These are phyloP conservation scores for Achlya hypogyna DNA, from an alignment of 352 stramenopile genomes.

Conservation along the genomic window DNA sequence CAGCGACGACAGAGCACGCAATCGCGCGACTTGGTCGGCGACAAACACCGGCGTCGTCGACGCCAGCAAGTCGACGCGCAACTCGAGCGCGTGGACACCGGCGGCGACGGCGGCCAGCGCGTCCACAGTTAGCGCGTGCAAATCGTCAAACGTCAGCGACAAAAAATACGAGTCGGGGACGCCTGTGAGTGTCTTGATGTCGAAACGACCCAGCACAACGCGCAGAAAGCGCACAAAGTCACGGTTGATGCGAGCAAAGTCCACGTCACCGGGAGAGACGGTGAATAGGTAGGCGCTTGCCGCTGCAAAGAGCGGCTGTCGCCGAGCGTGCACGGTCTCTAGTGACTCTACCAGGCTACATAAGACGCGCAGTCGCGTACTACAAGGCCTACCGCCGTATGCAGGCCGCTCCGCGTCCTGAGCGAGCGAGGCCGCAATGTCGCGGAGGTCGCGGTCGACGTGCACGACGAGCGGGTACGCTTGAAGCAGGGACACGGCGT, in stretches of 20 bases:
- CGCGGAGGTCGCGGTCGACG: slow-evolving; percentile 53
- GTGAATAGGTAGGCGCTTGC: not conserved
- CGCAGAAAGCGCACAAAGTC: slow-evolving; percentile 67
- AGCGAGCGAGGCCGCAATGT: slow-evolving; percentile 57
- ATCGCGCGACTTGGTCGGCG: slow-evolving; percentile 52
- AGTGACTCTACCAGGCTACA: slow-evolving; percentile 5
- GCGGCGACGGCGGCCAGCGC: slow-evolving; percentile 34
- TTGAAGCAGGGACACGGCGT: slow-evolving; percentile 47
- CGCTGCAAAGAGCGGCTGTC: slow-evolving; percentile 18
- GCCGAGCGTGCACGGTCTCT: slow-evolving; percentile 16
- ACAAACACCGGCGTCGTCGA: slow-evolving; percentile 42
- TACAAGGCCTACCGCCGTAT: slow-evolving; percentile 38
- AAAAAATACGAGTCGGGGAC: slow-evolving; percentile 69
- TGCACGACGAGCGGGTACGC: slow-evolving; percentile 66
- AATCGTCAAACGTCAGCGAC: slow-evolving; percentile 47
- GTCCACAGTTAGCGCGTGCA: slow-evolving; percentile 23
- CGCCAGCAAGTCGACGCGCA: slow-evolving; percentile 90
- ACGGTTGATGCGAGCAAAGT: slow-evolving; percentile 45
- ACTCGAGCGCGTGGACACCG: slow-evolving; percentile 93
- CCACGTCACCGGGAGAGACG: slow-evolving; percentile 30
- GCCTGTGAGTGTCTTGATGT: slow-evolving; percentile 22
- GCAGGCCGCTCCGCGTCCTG: slow-evolving; percentile 31
- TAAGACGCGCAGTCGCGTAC: not conserved
- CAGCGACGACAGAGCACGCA: slow-evolving; percentile 83
- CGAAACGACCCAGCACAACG: slow-evolving; percentile 29